Conservation (phyloP, 2,329 filamentous ascomycete species). For the Cadophora luteo-olivacea region DNA sequence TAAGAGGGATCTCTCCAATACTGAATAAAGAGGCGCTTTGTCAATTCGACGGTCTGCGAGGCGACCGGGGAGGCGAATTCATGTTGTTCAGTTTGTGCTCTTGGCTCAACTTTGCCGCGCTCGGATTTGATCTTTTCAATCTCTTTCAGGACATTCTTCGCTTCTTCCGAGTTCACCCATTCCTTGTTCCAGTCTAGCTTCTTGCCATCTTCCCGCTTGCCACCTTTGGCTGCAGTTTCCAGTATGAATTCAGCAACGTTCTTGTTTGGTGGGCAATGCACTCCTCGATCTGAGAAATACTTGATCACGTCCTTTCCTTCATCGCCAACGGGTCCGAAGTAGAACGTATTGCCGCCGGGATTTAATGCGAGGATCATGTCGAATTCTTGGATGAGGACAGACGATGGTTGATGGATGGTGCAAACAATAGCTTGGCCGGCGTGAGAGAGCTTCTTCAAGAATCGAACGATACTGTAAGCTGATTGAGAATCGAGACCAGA, state of each 20-base stretch:
- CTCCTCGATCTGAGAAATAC: conserved; percentile 72
- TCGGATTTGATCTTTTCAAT: conserved; percentile 57
- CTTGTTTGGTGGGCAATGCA: conserved; percentile 69
- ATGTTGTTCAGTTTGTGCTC: conserved; percentile 47
- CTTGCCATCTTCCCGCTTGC: conserved; percentile 58
- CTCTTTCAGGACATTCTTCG: conserved; percentile 63
- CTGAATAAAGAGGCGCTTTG: conserved; percentile 72
- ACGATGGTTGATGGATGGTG: conserved; percentile 76
- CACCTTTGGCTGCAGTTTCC: conserved; percentile 66
- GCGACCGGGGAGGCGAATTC: conserved; percentile 72
- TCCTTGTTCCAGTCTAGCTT: conserved; percentile 76
- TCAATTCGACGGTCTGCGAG: conserved; percentile 69
- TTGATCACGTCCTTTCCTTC: conserved; percentile 68
- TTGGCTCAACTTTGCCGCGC: conserved; percentile 47
- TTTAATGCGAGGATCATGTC: conserved; percentile 76
- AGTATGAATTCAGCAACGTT: conserved; percentile 72
- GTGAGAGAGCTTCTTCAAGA: conserved; percentile 70
- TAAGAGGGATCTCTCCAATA: conserved; percentile 82
- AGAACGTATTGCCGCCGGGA: conserved; percentile 71
- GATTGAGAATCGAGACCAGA: conserved; percentile 73
- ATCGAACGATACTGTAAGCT: conserved; percentile 71
- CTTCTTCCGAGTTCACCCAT: conserved; percentile 71
- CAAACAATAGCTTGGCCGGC: conserved; percentile 76
- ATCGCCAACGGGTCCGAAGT: conserved; percentile 75
- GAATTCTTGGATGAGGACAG: conserved; percentile 73